phyloP scores from a whole-genome alignment of 768 basidiomycete species.

The Lactarius deliciosus region DNA sequence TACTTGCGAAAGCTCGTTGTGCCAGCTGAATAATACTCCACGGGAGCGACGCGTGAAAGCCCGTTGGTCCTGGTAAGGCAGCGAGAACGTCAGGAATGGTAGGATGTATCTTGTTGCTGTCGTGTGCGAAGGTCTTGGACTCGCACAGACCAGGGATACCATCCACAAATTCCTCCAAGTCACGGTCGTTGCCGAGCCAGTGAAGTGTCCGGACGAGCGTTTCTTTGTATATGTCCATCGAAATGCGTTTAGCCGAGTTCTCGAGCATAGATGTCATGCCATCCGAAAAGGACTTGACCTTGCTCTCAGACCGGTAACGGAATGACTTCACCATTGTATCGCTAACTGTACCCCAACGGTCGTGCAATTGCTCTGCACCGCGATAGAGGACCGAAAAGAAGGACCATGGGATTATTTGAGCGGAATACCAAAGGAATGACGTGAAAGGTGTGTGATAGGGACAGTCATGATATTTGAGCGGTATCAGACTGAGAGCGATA shows the following conservation, averaged over 20 bases:
- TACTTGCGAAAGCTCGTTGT: background rate
- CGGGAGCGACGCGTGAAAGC: background rate
- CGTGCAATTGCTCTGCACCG: background rate
- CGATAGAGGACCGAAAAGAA: background rate
- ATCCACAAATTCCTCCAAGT: background rate
- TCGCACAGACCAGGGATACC: background rate
- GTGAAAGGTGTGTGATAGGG: conserved; percentile 20
- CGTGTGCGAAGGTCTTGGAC: background rate
- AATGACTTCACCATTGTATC: background rate
- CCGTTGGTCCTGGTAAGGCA: background rate
- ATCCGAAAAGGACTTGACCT: background rate
- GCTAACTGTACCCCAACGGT: background rate
- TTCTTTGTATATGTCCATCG: background rate
- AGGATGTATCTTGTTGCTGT: rapidly evolving
- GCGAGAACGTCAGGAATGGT: background rate
- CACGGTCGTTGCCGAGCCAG: background rate
- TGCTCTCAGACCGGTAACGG: rapidly evolving
- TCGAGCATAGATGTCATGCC: background rate
- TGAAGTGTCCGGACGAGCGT: background rate
- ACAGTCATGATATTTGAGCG: background rate
- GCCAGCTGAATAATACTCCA: background rate
- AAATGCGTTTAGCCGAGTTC: background rate
- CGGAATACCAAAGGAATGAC: background rate
- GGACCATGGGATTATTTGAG: background rate
- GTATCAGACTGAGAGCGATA: conserved; percentile 1